phyloP scores from a whole-genome alignment of 768 basidiomycete genomes.

The Auriculariales sp. region DNA sequence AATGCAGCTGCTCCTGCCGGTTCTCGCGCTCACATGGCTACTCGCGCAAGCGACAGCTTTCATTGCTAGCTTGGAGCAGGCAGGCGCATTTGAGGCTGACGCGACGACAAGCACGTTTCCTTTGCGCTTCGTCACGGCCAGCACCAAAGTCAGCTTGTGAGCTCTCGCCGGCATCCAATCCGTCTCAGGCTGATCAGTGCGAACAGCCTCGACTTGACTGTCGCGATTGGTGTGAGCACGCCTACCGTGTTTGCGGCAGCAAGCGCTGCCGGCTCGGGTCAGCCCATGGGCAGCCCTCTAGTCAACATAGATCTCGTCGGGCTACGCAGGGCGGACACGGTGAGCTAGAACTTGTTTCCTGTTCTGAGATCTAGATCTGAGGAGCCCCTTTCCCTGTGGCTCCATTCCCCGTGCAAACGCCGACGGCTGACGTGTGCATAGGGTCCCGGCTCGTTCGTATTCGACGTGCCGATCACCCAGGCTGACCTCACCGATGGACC shows the following conservation, averaged over 20 bases:
- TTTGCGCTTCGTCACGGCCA: neutral
- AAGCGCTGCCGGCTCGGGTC: no score
- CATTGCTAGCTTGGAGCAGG: neutral
- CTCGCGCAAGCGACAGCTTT: no score
- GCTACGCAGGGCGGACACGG: neutral
- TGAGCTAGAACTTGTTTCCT: no score
- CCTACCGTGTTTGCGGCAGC: neutral
- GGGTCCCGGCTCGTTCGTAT: neutral
- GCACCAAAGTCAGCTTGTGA: neutral
- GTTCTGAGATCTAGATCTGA: no score
- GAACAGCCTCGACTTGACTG: neutral
- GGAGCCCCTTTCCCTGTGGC: no score
- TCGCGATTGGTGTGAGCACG: neutral
- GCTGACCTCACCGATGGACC: neutral
- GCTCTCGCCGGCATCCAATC: neutral
- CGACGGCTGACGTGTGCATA: neutral
- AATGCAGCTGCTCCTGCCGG: neutral
- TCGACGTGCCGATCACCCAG: neutral
- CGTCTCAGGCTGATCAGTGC: neutral
- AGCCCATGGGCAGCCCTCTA: neutral
- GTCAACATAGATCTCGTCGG: neutral
- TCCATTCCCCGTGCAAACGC: neutral
- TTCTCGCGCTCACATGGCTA: no score
- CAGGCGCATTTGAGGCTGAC: neutral
- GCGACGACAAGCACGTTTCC: neutral